Evolutionary conservation across 192 early-diverging fungal genomes (phyloP).

Genomic region (Irineochytrium annulatum): DNA sequence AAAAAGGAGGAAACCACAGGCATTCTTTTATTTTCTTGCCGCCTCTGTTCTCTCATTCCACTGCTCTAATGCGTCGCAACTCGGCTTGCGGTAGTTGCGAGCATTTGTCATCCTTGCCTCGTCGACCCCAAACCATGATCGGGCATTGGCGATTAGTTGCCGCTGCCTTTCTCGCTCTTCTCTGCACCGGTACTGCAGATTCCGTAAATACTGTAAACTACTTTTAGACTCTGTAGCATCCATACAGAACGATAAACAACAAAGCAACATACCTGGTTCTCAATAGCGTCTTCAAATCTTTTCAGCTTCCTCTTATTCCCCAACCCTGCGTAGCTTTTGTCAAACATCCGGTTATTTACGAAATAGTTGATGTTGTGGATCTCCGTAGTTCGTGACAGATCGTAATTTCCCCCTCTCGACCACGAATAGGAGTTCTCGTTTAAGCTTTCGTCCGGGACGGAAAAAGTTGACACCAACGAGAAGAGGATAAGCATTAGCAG

Average conservation of each 20-base stretch:
- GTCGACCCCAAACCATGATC: constrained; percentile 71
- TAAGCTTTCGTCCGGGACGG: constrained; percentile 14
- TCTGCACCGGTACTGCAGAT: constrained; percentile 61
- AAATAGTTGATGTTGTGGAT: constrained; percentile 70
- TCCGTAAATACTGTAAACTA: constrained; percentile 52
- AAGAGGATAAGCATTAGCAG: constrained; percentile 72
- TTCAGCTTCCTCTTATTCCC: constrained; percentile 46
- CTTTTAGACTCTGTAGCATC: not conserved
- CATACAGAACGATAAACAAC: not conserved
- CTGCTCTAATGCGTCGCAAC: constrained; percentile 68
- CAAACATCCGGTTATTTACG: constrained; percentile 63
- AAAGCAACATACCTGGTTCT: constrained; percentile 40
- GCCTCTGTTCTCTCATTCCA: constrained; percentile 28
- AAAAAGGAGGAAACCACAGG: too few relatives aligned
- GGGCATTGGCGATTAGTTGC: constrained; percentile 52
- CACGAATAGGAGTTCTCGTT: constrained; percentile 62
- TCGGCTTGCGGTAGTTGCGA: constrained; percentile 52
- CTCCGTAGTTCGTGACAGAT: constrained; percentile 49
- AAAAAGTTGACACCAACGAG: constrained; percentile 55
- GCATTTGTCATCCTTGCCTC: constrained; percentile 61
- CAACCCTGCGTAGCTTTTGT: constrained; percentile 31
- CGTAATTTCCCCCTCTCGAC: constrained; percentile 44
- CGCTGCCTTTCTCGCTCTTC: constrained; percentile 60
- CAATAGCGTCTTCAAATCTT: constrained; percentile 70
- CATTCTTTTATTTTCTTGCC: too few relatives aligned